These are phyloP conservation scores for Neofusicoccum sp. DNA, from an alignment of 2,329 filamentous ascomycete genomes.

Conservation along the genomic window DNA sequence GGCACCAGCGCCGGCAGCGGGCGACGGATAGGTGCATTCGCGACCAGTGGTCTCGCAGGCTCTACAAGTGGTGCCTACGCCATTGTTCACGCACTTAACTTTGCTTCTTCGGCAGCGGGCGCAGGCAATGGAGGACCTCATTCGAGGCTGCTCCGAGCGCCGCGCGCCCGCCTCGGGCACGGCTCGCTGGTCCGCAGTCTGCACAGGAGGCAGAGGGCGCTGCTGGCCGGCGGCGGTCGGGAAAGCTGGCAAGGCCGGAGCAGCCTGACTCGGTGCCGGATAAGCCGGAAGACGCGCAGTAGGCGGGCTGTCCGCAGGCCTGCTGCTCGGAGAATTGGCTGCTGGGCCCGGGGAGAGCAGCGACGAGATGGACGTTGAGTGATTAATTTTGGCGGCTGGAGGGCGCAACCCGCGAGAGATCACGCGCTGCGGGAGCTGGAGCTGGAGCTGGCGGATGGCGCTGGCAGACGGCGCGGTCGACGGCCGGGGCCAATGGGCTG, in stretches of 20 bases:
- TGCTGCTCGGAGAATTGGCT: constrained; percentile 6
- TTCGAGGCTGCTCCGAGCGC: constrained; percentile 38
- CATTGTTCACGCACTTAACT: constrained; percentile 82
- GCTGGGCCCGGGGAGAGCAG: constrained; percentile 16
- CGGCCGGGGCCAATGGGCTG: constrained; percentile 4
- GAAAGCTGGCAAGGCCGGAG: constrained; percentile 13
- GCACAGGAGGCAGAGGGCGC: constrained; percentile 14
- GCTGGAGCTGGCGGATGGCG: not conserved
- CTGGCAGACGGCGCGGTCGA: not conserved
- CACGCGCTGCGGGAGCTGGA: constrained; percentile 2
- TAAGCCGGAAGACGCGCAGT: constrained; percentile 17
- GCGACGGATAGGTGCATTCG: constrained; percentile 69
- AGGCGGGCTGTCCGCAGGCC: constrained; percentile 13
- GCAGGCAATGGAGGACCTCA: constrained; percentile 80
- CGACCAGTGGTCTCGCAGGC: constrained; percentile 70
- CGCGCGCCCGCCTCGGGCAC: constrained; percentile 17
- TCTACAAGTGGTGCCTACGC: constrained; percentile 68
- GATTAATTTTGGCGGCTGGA: constrained; percentile 16
- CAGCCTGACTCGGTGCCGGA: constrained; percentile 3
- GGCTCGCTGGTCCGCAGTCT: constrained; percentile 1
- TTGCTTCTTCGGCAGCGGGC: constrained; percentile 74
- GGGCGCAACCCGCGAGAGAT: constrained; percentile 15
- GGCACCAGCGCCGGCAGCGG: constrained; percentile 37
- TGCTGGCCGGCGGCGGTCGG: constrained; percentile 4
- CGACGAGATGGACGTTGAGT: constrained; percentile 19